phyloP scores from a whole-genome alignment of 768 basidiomycete genomes.

The Boletus rex-veris region DNA sequence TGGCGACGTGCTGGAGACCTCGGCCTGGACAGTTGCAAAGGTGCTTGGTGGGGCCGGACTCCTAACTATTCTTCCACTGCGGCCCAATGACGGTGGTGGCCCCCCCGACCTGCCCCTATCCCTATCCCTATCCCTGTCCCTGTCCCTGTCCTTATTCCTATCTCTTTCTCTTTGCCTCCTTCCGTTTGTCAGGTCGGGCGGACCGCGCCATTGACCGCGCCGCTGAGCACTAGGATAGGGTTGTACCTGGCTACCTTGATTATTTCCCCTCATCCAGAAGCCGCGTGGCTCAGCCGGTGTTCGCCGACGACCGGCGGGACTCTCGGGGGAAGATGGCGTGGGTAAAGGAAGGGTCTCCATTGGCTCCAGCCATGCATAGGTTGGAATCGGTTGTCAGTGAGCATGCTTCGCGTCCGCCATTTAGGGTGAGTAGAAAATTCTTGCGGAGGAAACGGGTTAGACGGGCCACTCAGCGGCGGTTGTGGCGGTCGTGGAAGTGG shows the following conservation, averaged over 20 bases:
- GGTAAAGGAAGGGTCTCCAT: conserved; percentile 12
- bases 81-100: too few species aligned
- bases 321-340: conserved; percentile 10
- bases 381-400: neutral
- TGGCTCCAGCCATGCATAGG: neutral
- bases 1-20: neutral
- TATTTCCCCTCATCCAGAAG: neutral
- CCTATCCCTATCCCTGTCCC: too few species aligned
- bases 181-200: neutral
- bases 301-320: neutral
- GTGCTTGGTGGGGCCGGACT: neutral
- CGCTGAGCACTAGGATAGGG: neutral
- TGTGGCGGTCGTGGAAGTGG: neutral
- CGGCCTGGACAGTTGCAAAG: neutral
- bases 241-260: neutral
- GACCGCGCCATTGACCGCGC: conserved; percentile 4
- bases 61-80: neutral
- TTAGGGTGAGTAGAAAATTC: conserved; percentile 13
- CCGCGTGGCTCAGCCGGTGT: conserved; percentile 10
- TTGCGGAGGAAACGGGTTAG: neutral
- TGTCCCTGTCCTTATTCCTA: neutral
- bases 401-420: conserved; percentile 13
- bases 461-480: neutral
- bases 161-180: neutral
- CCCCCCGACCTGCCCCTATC: too few species aligned